Percentiles rank a stretch among this genome's conserved stretches.
Conservation (phyloP, 257 asterid species). For the Solanum raphanifolium region DNA sequence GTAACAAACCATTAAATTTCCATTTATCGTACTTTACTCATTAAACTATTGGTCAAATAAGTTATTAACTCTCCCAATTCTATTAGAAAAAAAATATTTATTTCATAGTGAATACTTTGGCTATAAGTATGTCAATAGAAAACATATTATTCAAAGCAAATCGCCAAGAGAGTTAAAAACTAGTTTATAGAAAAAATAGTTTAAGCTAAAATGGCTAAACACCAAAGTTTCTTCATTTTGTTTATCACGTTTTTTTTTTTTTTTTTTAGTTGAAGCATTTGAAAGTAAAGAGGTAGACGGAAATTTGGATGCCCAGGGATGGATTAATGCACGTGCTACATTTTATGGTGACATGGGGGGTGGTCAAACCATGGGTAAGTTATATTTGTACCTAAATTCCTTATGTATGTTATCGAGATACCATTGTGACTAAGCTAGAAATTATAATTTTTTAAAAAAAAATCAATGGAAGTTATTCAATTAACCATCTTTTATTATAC, state of each 20-base stretch:
- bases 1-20: background rate
- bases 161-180: background rate
- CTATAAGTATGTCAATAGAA: background rate
- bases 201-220: background rate
- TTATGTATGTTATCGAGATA: background rate
- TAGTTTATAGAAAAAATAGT: background rate
- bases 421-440: background rate
- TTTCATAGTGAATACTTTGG: background rate
- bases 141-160: background rate
- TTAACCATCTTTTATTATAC: background rate
- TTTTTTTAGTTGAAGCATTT: background rate
- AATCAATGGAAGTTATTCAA: background rate
- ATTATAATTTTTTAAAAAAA: no score
- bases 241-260: background rate
- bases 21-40: background rate
- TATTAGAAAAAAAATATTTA: background rate
- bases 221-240: background rate
- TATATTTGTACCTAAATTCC: background rate
- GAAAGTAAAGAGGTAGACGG: background rate
- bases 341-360: background rate
- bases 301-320: background rate
- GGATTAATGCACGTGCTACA: constrained; percentile 3
- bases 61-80: background rate
- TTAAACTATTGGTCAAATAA: background rate
- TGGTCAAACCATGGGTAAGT: background rate